Base-by-base conservation (phyloP, 331 rosid species). In the Acacia concinna region DNA sequence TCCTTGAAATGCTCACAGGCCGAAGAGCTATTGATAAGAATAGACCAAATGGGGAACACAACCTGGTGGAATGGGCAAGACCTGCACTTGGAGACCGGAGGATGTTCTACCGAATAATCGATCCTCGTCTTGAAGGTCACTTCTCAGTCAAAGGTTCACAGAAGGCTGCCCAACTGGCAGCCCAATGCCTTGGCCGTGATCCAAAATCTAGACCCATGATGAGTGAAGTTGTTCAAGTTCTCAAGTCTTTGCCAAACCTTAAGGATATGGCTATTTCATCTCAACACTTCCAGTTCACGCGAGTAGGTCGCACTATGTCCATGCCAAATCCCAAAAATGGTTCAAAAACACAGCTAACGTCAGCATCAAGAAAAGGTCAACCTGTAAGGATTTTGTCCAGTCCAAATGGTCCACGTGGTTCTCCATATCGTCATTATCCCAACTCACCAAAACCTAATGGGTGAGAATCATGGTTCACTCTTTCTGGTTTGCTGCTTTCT, bases 41-140 rank as follows among this genome's bases (percentile, higher is more conserved):
- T 75, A 90, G 98, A 82, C 94, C 98, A n/a, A 93, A 89, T 20
- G 98, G 98, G 31, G 99, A 95, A 81, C 98, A 93, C 68, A 95
- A 93, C 86, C 90, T 90, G 72, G 91, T 95, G 54, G 91, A 90
- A 78, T 95, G 99, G 99, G 91, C 97, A 4, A 90, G 93, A 74
- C 97, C 95, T 14, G 81, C 89, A 35, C 90, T 95, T 12, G 91
- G 88, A 51, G 96, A 95, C 84, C 85, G 88, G 85, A 90, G 93
- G 81, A 81, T 81, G 87, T 87, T 93, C 86, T 89, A 67, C 88
- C 89, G 87, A 79, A 78, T 95, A 73, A 89, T 95, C n/a, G 99
- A 95, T 78, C 91, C 96, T 15, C 94, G 98, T 30, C 95, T 95
- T 1, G 99, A 95, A 84, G 97, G 99, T 37, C 98, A 95, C 86